phyloP scores from a whole-genome alignment of 176 grass and related monocot genomes.

The Chloris gayana region DNA sequence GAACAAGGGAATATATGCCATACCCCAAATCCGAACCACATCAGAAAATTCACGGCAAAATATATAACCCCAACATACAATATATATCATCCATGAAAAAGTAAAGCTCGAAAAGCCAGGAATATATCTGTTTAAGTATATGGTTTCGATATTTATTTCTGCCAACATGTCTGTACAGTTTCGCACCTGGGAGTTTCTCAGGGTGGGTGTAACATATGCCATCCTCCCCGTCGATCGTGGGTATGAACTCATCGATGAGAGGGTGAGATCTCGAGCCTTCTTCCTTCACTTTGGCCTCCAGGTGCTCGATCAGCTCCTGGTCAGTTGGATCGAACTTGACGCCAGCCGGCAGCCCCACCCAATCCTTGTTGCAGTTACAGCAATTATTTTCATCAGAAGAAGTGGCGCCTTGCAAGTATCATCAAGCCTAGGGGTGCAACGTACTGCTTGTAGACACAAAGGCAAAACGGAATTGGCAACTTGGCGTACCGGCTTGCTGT shows the following conservation, averaged over 20 bases:
- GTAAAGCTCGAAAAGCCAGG: constrained; percentile 41
- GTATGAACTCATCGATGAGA: constrained; percentile 97
- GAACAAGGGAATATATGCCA: constrained; percentile 68
- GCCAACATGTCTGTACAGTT: constrained; percentile 1
- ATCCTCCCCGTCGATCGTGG: constrained; percentile 93
- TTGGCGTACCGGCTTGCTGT: constrained; percentile 77
- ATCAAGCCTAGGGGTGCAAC: constrained; percentile 10
- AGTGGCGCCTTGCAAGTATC: constrained; percentile 36
- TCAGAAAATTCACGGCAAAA: constrained; percentile 43
- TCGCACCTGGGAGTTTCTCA: constrained; percentile 95
- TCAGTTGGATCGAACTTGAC: constrained; percentile 99
- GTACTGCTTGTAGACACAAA: constrained; percentile 3
- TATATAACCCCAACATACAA: constrained; percentile 53
- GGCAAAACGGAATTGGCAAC: constrained; percentile 41
- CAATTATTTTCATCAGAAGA: constrained; percentile 42
- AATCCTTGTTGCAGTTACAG: constrained; percentile 69
- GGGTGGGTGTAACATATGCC: constrained; percentile 99
- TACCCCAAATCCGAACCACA: constrained; percentile 59
- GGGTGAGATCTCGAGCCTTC: constrained; percentile 84
- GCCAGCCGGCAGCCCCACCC: constrained; percentile 87
- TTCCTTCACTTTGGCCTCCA: constrained; percentile 82
- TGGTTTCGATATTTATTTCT: constrained; percentile 40
- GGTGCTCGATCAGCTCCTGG: constrained; percentile 95
- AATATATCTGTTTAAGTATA: constrained; percentile 47
- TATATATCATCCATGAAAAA: constrained; percentile 50